phyloP scores from a whole-genome alignment of 805 yeast species.

The Spathaspora arborariae region DNA sequence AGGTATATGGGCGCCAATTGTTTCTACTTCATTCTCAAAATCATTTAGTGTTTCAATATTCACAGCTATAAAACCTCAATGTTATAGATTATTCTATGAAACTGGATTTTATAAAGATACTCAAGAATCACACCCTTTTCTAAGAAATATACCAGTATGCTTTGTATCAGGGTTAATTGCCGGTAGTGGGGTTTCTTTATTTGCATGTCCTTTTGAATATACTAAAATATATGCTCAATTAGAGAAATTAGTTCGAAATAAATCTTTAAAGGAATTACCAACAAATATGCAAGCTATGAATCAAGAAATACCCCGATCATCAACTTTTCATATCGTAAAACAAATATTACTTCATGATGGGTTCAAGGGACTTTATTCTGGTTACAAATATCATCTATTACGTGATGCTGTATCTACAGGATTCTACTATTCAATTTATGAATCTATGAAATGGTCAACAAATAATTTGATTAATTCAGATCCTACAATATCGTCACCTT shows the following conservation, averaged over 20 bases:
- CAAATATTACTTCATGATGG: slow-evolving; percentile 62
- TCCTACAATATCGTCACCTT: slow-evolving; percentile 25
- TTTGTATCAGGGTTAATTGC: slow-evolving; percentile 61
- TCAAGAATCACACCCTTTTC: slow-evolving; percentile 33
- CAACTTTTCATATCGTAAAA: slow-evolving; percentile 40
- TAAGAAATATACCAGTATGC: slow-evolving; percentile 37
- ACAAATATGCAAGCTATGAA: slow-evolving; percentile 11
- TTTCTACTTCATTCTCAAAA: slow-evolving; percentile 61
- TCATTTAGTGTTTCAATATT: slow-evolving; percentile 65
- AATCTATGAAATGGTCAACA: slow-evolving; percentile 58
- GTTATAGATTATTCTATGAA: slow-evolving; percentile 14
- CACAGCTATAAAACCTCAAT: slow-evolving; percentile 47
- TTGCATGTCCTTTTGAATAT: slow-evolving; percentile 84
- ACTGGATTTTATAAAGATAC: slow-evolving; percentile 2
- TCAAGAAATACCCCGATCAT: slow-evolving; percentile 11
- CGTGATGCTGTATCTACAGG: slow-evolving; percentile 74
- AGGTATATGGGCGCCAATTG: slow-evolving; percentile 71
- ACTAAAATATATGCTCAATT: slow-evolving; percentile 80
- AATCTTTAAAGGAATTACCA: slow-evolving; percentile 12
- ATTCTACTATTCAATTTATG: slow-evolving; percentile 71
- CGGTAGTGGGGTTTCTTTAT: slow-evolving; percentile 58
- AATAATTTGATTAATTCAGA: slow-evolving; percentile 23
- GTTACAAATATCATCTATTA: slow-evolving; percentile 60
- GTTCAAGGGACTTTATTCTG: slow-evolving; percentile 62
- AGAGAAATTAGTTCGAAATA: slow-evolving; percentile 40